Conservation (phyloP, 202 grass and related monocot genomes). For the Eragrostis tef region DNA sequence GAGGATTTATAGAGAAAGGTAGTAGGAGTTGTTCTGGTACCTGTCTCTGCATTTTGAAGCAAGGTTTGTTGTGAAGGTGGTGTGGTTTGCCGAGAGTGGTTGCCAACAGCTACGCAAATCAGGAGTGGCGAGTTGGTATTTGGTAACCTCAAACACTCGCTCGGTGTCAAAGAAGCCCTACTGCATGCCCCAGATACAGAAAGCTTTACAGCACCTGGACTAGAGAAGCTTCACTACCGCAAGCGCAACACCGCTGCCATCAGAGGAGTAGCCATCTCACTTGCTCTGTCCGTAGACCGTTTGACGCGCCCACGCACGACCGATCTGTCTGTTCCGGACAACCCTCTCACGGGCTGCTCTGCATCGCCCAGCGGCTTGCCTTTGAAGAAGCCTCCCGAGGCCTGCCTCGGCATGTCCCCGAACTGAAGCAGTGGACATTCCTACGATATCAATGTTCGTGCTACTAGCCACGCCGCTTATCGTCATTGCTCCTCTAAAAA, state of each 20-base stretch:
- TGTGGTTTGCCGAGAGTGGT: slow-evolving; percentile 44
- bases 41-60: background rate
- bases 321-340: too few relatives aligned
- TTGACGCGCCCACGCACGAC: too few relatives aligned
- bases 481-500: background rate
- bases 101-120: slow-evolving; percentile 54
- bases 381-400: background rate
- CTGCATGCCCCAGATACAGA: too few relatives aligned
- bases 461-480: too few relatives aligned
- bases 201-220: too few relatives aligned
- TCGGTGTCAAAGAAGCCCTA: background rate
- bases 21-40: background rate
- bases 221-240: too few relatives aligned
- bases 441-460: background rate
- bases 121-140: slow-evolving; percentile 9
- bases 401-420: background rate
- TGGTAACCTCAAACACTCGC: background rate
- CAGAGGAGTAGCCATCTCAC: too few relatives aligned
- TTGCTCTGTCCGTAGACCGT: too few relatives aligned
- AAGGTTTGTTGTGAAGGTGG: slow-evolving; percentile 11
- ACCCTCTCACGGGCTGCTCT: too few relatives aligned
- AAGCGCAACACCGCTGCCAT: too few relatives aligned
- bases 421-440: background rate
- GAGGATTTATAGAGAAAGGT: slow-evolving; percentile 36
- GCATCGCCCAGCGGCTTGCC: background rate